Evolutionary conservation across 2,329 filamentous ascomycete genomes (phyloP).

Genomic region (Thelonectria blattea): DNA sequence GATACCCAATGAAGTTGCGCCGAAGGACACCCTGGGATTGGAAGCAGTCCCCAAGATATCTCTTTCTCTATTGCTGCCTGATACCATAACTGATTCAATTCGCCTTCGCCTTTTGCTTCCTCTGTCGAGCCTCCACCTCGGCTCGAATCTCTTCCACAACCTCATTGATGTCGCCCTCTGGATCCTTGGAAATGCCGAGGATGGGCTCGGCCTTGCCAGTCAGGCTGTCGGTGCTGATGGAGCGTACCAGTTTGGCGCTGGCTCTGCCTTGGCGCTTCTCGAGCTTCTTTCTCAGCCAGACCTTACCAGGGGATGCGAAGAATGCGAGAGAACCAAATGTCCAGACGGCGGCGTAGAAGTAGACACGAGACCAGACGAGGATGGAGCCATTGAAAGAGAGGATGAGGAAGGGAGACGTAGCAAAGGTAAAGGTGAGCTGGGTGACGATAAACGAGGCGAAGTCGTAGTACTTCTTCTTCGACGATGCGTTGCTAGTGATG

Average conservation of each 20-base stretch:
- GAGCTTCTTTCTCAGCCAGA: conserved; percentile 59
- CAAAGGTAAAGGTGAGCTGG: conserved; percentile 83
- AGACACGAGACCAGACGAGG: conserved; percentile 81
- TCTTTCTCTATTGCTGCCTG: neutral
- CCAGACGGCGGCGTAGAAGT: conserved; percentile 83
- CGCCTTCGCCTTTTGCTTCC: conserved; percentile 29
- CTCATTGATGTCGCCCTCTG: conserved; percentile 76
- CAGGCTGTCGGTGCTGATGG: conserved; percentile 63
- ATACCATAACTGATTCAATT: neutral
- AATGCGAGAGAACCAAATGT: conserved; percentile 70
- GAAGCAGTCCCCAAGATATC: neutral
- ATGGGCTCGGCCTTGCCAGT: conserved; percentile 63
- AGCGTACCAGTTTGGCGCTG: conserved; percentile 54
- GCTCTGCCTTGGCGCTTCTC: conserved; percentile 61
- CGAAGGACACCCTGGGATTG: neutral
- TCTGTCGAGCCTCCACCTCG: conserved; percentile 67
- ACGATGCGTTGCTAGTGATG: conserved; percentile 70
- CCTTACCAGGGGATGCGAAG: conserved; percentile 81
- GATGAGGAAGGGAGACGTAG: conserved; percentile 83
- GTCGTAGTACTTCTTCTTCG: conserved; percentile 87
- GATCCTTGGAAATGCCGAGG: conserved; percentile 80
- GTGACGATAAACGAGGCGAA: conserved; percentile 75
- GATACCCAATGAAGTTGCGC: neutral
- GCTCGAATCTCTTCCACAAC: conserved; percentile 75
- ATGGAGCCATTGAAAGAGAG: conserved; percentile 75